phyloP scores from a whole-genome alignment of 2,329 filamentous ascomycete species.

The Calonectria naviculata region DNA sequence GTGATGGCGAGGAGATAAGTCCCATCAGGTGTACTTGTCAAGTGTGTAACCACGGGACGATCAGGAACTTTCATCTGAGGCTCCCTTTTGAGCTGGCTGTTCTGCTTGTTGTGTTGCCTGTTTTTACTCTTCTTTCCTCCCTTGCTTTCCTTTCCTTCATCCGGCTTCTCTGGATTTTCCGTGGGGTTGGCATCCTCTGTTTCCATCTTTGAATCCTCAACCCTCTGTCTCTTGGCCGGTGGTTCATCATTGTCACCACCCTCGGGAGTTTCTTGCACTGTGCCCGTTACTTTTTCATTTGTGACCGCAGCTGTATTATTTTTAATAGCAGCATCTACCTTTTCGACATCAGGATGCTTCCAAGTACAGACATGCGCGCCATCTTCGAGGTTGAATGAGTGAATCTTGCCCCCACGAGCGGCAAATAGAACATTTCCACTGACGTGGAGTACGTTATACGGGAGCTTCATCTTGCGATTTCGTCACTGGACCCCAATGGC shows the following conservation, averaged over 20 bases:
- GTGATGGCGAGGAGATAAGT: constrained; percentile 82
- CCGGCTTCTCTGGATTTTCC: constrained; percentile 26
- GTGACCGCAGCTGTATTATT: constrained; percentile 23
- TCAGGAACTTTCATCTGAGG: constrained; percentile 53
- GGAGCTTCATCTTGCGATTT: constrained; percentile 57
- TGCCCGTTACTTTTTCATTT: constrained; percentile 24
- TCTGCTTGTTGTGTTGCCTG: constrained; percentile 38
- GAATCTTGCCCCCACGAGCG: constrained; percentile 78
- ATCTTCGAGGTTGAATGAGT: constrained; percentile 71
- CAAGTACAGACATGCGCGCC: constrained; percentile 71
- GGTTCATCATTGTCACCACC: constrained; percentile 42
- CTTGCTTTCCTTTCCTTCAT: constrained; percentile 35
- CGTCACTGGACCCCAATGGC: not conserved
- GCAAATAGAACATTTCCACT: constrained; percentile 73
- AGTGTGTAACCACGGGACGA: constrained; percentile 74
- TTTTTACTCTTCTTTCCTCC: constrained; percentile 45
- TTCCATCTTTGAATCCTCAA: constrained; percentile 37
- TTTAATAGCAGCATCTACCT: constrained; percentile 43
- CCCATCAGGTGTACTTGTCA: constrained; percentile 73
- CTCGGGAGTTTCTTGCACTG: constrained; percentile 18
- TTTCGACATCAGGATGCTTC: constrained; percentile 60
- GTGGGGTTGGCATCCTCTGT: constrained; percentile 20
- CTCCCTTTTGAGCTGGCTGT: constrained; percentile 26
- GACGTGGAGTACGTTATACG: constrained; percentile 73
- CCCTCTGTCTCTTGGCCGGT: constrained; percentile 50